Evolutionary conservation across 192 early-diverging fungal species (phyloP).

Genomic region (Rhizophagus clarus): DNA sequence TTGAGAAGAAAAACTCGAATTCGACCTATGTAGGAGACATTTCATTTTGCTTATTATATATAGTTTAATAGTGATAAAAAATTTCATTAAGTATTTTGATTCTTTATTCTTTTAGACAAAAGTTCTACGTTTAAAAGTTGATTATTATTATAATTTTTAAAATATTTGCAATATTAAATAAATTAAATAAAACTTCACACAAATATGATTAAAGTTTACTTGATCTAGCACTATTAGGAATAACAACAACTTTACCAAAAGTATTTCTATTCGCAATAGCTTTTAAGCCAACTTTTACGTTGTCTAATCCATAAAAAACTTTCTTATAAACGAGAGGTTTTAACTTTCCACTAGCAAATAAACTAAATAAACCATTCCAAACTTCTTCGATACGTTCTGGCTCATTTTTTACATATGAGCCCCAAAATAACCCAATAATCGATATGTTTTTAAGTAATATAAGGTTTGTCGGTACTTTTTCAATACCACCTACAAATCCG

Average conservation of each 20-base stretch:
- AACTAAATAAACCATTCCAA: conserved; percentile 67
- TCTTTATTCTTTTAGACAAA: no score
- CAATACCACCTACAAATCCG: conserved; percentile 84
- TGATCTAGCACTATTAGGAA: background rate
- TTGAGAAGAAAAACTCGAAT: no score
- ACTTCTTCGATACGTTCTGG: conserved; percentile 60
- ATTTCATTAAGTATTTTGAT: no score
- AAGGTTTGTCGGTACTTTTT: conserved; percentile 78
- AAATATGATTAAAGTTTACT: background rate
- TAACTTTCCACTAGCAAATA: conserved; percentile 58
- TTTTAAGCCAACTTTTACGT: conserved; percentile 65
- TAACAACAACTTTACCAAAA: conserved; percentile 82
- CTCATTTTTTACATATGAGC: conserved; percentile 64
- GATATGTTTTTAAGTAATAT: conserved; percentile 84
- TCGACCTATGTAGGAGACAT: no score
- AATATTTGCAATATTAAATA: no score
- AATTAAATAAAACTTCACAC: no score
- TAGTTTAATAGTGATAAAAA: no score
- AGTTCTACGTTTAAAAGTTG: no score
- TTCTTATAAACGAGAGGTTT: conserved; percentile 67
- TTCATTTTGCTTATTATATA: no score
- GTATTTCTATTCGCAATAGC: conserved; percentile 71
- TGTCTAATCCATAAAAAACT: conserved; percentile 66
- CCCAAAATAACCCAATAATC: conserved; percentile 78
- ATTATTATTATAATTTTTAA: no score